Base-by-base conservation (phyloP, 495 filamentous ascomycete species). In the Xylaria venustula region DNA sequence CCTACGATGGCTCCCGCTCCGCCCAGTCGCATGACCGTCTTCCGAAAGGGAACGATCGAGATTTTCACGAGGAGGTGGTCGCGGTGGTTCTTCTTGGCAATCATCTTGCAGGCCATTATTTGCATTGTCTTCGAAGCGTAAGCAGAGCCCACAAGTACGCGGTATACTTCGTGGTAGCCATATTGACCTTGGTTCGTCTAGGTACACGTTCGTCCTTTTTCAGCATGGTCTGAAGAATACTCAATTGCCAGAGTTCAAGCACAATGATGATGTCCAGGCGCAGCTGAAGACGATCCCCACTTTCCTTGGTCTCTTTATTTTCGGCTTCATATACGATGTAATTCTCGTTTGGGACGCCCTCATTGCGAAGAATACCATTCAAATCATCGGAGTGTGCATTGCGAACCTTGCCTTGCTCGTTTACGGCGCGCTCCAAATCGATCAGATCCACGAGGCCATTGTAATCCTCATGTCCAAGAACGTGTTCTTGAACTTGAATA, bases 361-460 rank as follows among this genome's bases (percentile, higher is more conserved):
- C 60, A 87, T 92, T 48, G 77, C 93, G 69, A 97, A 97, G 78
- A 98, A 98, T 76, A 98, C 94, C 14, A 98, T 98, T 83, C 94
- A 98, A 74, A 81, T 98, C 71, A 98, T 98, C 67, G 95, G 94
- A 30, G 79, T 98, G 17, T 97, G 93, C 75, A 66, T 93, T 34
- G 96, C 92, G 75, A 97, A 98, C 74, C 67, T 93, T 28, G 93
- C 90, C 9, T 85, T 98, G 63, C 82, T 98, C 48, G 83, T 98
- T 63, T 98, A 98, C 68, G 90, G 93, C 12, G 87, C 91, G 32
- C 89, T 98, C 54, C 93, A 98, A 71, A 88, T 93, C 62, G 86
- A 92, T 55, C 92, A 97, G 73, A 93, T 97, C 65, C 71, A 85
- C 48, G 83, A 85, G 2, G 92, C 92, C 11, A 83, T 95, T 41